These are phyloP conservation scores for Ceratobasidium sp. DNA, from an alignment of 1,284 basidiomycete species.

Conservation along the genomic window DNA sequence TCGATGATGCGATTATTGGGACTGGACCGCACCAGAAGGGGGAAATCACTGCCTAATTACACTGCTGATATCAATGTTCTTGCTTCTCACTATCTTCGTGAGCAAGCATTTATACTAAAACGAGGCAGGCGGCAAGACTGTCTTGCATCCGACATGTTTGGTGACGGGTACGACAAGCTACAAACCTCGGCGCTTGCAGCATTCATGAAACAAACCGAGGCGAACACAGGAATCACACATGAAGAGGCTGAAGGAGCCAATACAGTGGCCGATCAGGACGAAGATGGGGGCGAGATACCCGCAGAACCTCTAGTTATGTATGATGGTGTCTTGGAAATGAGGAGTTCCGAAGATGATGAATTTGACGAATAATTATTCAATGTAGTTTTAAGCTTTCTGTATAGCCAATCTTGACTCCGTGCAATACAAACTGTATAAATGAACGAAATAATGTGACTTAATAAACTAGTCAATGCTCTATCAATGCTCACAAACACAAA, in stretches of 20 bases:
- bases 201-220: neutral
- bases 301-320: neutral
- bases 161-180: neutral
- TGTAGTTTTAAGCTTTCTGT: too few relatives aligned
- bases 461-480: too few relatives aligned
- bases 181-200: neutral
- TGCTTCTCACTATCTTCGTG: conserved; percentile 5
- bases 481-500: too few relatives aligned
- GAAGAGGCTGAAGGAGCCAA: neutral
- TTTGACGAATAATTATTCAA: too few relatives aligned
- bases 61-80: conserved; percentile 13
- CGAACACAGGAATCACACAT: neutral
- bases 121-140: neutral
- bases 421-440: too few relatives aligned
- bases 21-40: neutral
- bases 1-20: neutral
- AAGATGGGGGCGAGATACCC: neutral
- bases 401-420: too few relatives aligned
- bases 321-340: neutral
- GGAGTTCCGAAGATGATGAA: neutral
- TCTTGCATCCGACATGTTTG: conserved; percentile 1
- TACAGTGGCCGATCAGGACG: neutral
- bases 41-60: neutral
- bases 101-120: neutral
- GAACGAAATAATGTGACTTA: too few relatives aligned